Conservation (phyloP, 1,139 yeast genomes). For the Geotrichum citri-aurantii region DNA sequence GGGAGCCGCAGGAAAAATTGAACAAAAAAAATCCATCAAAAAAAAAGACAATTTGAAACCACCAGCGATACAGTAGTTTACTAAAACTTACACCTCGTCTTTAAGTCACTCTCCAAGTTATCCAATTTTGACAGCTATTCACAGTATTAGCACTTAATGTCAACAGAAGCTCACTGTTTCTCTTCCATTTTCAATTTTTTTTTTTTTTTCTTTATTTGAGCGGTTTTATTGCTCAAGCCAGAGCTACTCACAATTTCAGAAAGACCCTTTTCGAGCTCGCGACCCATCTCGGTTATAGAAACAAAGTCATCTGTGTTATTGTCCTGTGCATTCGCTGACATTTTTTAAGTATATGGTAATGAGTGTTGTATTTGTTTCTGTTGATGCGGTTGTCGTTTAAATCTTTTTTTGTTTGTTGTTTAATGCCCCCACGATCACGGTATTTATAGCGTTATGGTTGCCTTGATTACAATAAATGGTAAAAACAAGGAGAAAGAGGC, state of each 20-base stretch:
- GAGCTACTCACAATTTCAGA: slow-evolving; percentile 9
- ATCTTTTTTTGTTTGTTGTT: not conserved
- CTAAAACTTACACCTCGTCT: slow-evolving; percentile 8
- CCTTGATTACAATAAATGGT: too few relatives aligned
- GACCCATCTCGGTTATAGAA: slow-evolving; percentile 15
- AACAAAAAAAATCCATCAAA: not conserved
- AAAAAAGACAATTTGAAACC: not conserved
- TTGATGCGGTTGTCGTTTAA: not conserved
- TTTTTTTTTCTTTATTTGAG: too few relatives aligned
- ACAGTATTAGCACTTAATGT: not conserved
- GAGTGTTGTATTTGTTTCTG: not conserved
- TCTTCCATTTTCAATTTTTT: not conserved
- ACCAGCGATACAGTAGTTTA: not conserved
- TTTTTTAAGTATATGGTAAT: not conserved
- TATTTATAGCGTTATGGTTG: too few relatives aligned
- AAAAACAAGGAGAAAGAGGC: not conserved
- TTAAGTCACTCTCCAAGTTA: slow-evolving; percentile 12
- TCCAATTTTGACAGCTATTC: slow-evolving; percentile 11
- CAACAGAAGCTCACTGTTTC: not conserved
- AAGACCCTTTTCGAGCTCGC: slow-evolving; percentile 14
- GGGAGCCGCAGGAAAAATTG: not conserved
- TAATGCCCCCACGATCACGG: too few relatives aligned
- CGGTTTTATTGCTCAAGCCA: too few relatives aligned
- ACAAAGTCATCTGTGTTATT: slow-evolving; percentile 10
- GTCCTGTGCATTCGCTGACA: not conserved